Conservation (phyloP, 2,329 filamentous ascomycete species). For the Dactylonectria macrodidyma region DNA sequence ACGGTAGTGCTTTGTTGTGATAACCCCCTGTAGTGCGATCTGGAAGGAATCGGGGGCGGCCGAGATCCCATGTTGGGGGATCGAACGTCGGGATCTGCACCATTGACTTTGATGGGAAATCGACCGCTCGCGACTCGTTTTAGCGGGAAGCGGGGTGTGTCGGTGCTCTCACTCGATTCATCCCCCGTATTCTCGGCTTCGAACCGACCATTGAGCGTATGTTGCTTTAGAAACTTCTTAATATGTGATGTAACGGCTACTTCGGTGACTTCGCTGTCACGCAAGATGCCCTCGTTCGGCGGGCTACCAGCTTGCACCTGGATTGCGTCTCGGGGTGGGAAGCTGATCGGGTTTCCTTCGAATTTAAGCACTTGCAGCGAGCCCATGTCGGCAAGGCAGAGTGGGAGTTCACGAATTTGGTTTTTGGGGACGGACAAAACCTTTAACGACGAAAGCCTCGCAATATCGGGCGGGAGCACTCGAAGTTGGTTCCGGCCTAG, state of each 20-base stretch:
- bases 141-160: constrained; percentile 81
- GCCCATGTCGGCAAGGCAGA: constrained; percentile 89
- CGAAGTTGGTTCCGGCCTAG: constrained; percentile 90
- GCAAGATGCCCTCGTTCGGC: constrained; percentile 66
- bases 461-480: constrained; percentile 83
- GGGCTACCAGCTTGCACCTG: constrained; percentile 71
- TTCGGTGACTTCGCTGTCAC: constrained; percentile 75
- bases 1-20: constrained; percentile 77
- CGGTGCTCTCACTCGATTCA: constrained; percentile 80
- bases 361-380: constrained; percentile 92
- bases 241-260: constrained; percentile 73
- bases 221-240: constrained; percentile 72
- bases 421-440: constrained; percentile 92
- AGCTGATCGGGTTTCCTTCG: constrained; percentile 87
- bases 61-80: constrained; percentile 75
- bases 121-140: constrained; percentile 75
- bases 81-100: constrained; percentile 77
- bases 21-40: constrained; percentile 83
- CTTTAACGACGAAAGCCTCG: constrained; percentile 86
- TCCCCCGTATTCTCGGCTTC: constrained; percentile 72
- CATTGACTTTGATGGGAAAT: constrained; percentile 81
- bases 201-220: constrained; percentile 65
- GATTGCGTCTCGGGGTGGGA: constrained; percentile 80
- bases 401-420: constrained; percentile 85
- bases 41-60: constrained; percentile 82